These are phyloP conservation scores for Aegilops tauschii DNA, from an alignment of 176 grass and related monocot species.

Conservation along the genomic window DNA sequence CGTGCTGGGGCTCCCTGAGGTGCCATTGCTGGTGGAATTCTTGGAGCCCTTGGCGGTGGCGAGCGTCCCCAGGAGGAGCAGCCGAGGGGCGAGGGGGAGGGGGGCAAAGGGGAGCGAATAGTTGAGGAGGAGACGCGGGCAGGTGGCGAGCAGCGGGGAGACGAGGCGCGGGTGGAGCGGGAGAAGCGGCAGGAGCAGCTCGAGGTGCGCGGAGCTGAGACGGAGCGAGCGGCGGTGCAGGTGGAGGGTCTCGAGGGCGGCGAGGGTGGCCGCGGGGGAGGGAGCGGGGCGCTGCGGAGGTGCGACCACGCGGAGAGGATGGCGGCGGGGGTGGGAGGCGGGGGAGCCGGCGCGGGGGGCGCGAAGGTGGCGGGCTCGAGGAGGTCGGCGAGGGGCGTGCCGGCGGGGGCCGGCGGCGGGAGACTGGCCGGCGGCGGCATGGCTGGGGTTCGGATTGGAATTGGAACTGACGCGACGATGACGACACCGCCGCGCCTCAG, in stretches of 20 bases:
- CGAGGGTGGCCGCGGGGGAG: constrained; percentile 31
- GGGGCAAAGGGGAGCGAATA: background rate
- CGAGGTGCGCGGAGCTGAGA: constrained; percentile 46
- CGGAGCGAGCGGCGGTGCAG: constrained; percentile 41
- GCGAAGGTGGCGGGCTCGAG: constrained; percentile 48
- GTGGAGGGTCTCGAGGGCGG: constrained; percentile 52
- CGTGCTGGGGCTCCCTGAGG: background rate
- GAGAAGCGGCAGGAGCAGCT: constrained; percentile 50
- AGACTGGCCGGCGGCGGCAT: constrained; percentile 24
- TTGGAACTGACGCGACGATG: background rate
- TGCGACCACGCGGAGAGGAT: constrained; percentile 48
- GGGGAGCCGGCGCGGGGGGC: background rate
- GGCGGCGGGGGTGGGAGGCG: constrained; percentile 27
- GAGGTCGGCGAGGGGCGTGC: constrained; percentile 32
- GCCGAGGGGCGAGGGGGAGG: constrained; percentile 23
- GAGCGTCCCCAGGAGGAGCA: constrained; percentile 47
- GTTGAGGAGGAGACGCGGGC: constrained; percentile 27
- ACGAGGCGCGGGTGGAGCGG: constrained; percentile 43
- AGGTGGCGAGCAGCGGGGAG: constrained; percentile 45
- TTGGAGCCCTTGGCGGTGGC: constrained; percentile 29
- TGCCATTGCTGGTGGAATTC: background rate
- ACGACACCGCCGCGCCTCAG: background rate
- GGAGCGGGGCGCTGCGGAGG: constrained; percentile 14
- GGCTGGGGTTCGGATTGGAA: background rate
- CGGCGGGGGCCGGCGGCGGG: background rate